Percentiles rank a stretch among this genome's conserved stretches.
Conservation (phyloP, 2,329 filamentous ascomycete genomes). For the Pestalotiopsis sp. region DNA sequence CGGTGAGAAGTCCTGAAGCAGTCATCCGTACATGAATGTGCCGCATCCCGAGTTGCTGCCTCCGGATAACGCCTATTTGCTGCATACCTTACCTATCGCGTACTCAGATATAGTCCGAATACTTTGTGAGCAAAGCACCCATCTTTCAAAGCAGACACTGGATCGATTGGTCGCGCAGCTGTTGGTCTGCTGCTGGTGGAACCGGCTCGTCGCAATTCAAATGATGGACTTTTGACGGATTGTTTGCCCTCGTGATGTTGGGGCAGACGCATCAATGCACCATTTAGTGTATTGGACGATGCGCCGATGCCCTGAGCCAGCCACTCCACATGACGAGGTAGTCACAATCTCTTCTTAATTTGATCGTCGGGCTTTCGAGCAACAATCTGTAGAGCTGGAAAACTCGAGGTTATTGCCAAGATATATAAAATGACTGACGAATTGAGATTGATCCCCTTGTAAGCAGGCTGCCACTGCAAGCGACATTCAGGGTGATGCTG, state of each 20-base stretch:
- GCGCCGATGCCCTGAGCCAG: neutral
- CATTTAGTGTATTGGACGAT: too few species aligned
- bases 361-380: neutral
- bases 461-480: neutral
- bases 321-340: neutral
- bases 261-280: too few species aligned
- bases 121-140: too few species aligned
- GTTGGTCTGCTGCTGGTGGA: too few species aligned
- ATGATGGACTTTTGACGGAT: too few species aligned
- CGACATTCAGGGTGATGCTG: neutral
- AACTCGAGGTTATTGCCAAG: neutral
- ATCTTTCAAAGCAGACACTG: too few species aligned
- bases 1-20: too few species aligned
- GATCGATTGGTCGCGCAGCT: too few species aligned
- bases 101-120: too few species aligned
- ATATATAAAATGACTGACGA: neutral
- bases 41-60: neutral
- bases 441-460: neutral
- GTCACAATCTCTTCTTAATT: neutral
- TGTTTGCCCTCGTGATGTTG: too few species aligned
- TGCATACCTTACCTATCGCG: too few species aligned
- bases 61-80: neutral
- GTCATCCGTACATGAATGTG: neutral
- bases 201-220: too few species aligned
- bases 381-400: neutral